Percentiles rank a stretch among this genome's conserved stretches.
Conservation (phyloP, 2,329 filamentous ascomycete species). For the Ophiobolus disseminans region DNA sequence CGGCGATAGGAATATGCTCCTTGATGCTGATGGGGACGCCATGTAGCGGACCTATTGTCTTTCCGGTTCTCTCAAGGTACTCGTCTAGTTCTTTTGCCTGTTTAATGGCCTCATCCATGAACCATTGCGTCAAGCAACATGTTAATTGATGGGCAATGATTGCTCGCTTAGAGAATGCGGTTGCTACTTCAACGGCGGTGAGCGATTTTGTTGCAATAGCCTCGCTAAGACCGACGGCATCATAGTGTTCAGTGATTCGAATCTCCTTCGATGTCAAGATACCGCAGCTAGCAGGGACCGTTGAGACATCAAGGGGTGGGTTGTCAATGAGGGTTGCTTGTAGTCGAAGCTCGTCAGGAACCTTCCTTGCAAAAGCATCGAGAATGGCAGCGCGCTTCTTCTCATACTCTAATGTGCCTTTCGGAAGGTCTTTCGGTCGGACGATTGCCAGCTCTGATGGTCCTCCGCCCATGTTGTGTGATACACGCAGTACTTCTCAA, state of each 20-base stretch:
- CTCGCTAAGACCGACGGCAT: constrained; percentile 52
- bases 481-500: too few species aligned
- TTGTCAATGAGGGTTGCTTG: constrained; percentile 12
- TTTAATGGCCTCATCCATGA: constrained; percentile 26
- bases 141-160: constrained; percentile 27
- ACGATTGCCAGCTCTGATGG: constrained; percentile 11
- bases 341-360: constrained; percentile 18
- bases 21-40: constrained; percentile 64
- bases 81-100: constrained; percentile 48
- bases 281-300: constrained; percentile 44
- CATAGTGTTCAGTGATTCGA: constrained; percentile 57
- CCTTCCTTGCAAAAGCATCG: constrained; percentile 21
- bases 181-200: constrained; percentile 50
- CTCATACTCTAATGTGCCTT: constrained; percentile 28
- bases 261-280: constrained; percentile 56
- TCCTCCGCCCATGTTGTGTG: constrained; percentile 6
- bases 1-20: constrained; percentile 54
- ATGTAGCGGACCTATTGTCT: constrained; percentile 48
- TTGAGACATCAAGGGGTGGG: constrained; percentile 26
- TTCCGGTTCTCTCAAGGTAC: constrained; percentile 45
- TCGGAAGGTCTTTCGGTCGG: constrained; percentile 18
- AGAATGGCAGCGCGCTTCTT: constrained; percentile 20
- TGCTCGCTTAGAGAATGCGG: constrained; percentile 26
- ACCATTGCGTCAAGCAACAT: constrained; percentile 29
- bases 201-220: constrained; percentile 48